Evolutionary conservation across 2,329 filamentous ascomycete genomes (phyloP).

Genomic region (Fonsecaea nubica): DNA sequence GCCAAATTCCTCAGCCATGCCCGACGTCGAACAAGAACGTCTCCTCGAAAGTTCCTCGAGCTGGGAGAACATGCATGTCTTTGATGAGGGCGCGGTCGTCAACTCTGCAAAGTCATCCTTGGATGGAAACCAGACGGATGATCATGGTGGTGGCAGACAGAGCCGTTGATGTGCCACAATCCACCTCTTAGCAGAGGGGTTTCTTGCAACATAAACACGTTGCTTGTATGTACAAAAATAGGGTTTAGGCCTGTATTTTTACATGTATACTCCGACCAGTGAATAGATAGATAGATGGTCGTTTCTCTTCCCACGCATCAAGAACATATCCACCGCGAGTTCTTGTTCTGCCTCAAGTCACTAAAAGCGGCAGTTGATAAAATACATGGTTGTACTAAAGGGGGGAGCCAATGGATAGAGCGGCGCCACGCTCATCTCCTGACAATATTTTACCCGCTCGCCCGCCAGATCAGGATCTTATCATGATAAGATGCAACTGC

Average conservation of each 20-base stretch:
- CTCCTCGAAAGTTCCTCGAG: not conserved
- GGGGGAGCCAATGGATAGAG: not conserved
- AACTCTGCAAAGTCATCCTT: not conserved
- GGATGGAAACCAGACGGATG: not conserved
- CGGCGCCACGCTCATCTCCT: not conserved
- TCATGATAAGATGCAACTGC: constrained; percentile 12
- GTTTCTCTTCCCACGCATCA: no score
- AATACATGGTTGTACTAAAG: not conserved
- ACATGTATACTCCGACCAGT: no score
- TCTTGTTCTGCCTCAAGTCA: no score
- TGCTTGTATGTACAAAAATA: no score
- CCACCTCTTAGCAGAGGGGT: no score
- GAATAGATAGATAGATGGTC: no score
- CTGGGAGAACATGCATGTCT: not conserved
- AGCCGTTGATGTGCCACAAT: no score
- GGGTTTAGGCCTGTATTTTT: no score
- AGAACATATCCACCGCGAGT: no score
- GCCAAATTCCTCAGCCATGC: not conserved
- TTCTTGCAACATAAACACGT: no score
- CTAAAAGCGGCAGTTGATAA: not conserved
- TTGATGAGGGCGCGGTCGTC: not conserved
- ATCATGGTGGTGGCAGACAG: no score
- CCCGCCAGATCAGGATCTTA: constrained; percentile 7
- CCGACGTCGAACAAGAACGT: not conserved
- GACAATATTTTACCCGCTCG: not conserved